Evolutionary conservation across 495 filamentous ascomycete genomes (phyloP).

Genomic region (Aspergillus nidulans): DNA sequence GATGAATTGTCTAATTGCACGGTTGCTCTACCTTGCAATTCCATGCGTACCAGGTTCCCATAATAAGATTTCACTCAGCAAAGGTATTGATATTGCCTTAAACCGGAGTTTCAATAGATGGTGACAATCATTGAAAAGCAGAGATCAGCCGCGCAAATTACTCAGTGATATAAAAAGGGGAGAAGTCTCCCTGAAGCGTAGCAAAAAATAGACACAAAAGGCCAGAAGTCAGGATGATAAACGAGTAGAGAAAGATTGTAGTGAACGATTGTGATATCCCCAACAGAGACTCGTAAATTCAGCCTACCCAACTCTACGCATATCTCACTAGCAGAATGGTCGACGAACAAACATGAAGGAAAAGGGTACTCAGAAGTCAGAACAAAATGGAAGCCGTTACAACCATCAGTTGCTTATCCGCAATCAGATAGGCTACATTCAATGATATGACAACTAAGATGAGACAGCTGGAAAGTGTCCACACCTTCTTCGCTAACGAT

Average conservation of each 20-base stretch:
- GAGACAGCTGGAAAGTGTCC: slow-evolving; percentile 16
- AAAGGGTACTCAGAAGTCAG: slow-evolving; percentile 20
- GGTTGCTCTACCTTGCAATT: background rate
- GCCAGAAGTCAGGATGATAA: background rate
- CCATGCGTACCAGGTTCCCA: background rate
- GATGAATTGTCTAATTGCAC: slow-evolving; percentile 17
- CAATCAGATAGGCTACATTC: slow-evolving; percentile 29
- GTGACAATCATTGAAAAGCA: background rate
- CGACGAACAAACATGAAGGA: background rate
- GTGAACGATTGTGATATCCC: background rate
- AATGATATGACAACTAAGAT: slow-evolving; percentile 25
- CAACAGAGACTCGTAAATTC: slow-evolving; percentile 7
- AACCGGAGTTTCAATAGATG: background rate
- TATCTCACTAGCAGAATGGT: background rate
- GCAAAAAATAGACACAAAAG: background rate
- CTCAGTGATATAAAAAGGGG: background rate
- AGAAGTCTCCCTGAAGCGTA: background rate
- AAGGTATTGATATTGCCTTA: background rate
- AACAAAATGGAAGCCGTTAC: slow-evolving; percentile 26
- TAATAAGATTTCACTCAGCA: background rate
- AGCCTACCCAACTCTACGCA: slow-evolving; percentile 8
- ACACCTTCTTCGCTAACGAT: slow-evolving; percentile 33
- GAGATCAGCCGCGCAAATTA: background rate
- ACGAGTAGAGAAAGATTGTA: background rate
- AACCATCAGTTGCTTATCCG: slow-evolving; percentile 23